Evolutionary conservation across 805 yeast genomes (phyloP).

Genomic region (Pichia eremophila): DNA sequence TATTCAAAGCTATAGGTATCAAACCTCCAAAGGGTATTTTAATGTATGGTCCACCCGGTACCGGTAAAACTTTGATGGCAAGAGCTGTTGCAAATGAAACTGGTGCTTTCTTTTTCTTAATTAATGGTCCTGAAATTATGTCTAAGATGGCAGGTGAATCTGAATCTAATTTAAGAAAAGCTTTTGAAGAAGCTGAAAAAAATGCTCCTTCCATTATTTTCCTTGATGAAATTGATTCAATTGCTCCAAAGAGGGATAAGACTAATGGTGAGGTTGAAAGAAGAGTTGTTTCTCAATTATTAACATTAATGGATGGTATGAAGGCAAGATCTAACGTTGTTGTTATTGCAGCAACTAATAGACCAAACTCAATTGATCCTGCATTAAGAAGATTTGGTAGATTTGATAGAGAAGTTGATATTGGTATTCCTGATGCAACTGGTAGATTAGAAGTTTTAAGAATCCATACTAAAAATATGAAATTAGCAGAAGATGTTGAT

Average conservation of each 20-base stretch:
- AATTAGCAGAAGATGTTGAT: conserved; percentile 89
- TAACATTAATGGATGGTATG: conserved; percentile 99
- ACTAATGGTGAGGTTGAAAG: conserved; percentile 99
- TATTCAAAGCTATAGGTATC: conserved; percentile 95
- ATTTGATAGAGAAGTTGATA: conserved; percentile 79
- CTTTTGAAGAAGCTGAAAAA: conserved; percentile 98
- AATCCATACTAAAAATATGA: conserved; percentile 98
- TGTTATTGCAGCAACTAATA: conserved; percentile 94
- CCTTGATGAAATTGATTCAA: conserved; percentile 97
- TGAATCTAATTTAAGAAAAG: conserved; percentile 93
- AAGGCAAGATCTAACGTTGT: conserved; percentile 97
- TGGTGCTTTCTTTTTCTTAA: conserved; percentile 96
- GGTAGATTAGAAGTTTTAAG: conserved; percentile 95
- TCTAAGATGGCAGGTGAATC: conserved; percentile 99
- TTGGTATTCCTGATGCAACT: conserved; percentile 94
- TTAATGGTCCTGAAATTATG: conserved; percentile 99
- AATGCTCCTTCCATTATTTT: conserved; percentile 96
- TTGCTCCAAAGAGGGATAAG: conserved; percentile 99
- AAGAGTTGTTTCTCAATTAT: conserved; percentile 95
- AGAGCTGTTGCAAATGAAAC: conserved; percentile 99
- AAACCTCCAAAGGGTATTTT: conserved; percentile 98
- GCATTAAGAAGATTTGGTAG: conserved; percentile 81
- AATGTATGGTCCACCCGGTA: conserved; percentile 99
- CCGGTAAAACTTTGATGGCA: conserved; percentile 98
- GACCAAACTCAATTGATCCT: conserved; percentile 81